Conservation (phyloP, 306 rosid genomes). For the Citrullus colocynthis region DNA sequence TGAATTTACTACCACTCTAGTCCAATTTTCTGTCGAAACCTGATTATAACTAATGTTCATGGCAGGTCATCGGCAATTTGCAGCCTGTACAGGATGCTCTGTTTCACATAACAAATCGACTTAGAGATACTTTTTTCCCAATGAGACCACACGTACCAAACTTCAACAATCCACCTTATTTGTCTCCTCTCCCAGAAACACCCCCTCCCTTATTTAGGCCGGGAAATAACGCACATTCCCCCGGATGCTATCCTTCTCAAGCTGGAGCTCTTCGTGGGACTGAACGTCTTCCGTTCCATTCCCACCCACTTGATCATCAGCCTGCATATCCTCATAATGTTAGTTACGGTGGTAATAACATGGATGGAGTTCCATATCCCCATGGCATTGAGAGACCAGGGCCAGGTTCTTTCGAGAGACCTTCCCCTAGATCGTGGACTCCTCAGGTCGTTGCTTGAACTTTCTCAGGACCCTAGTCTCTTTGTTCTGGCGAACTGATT, state of each 20-base stretch:
- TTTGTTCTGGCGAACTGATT: background rate
- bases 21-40: background rate
- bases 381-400: slow-evolving; percentile 37
- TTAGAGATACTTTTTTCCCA: slow-evolving; percentile 71
- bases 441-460: slow-evolving; percentile 19
- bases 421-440: slow-evolving; percentile 72
- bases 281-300: slow-evolving; percentile 42
- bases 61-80: slow-evolving; percentile 56
- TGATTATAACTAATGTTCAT: slow-evolving; percentile 8
- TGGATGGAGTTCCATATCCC: slow-evolving; percentile 56
- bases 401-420: slow-evolving; percentile 35
- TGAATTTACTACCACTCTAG: background rate
- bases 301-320: slow-evolving; percentile 44
- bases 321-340: slow-evolving; percentile 38
- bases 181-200: slow-evolving; percentile 51
- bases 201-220: slow-evolving; percentile 64
- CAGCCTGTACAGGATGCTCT: slow-evolving; percentile 83
- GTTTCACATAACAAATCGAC: slow-evolving; percentile 68
- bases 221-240: slow-evolving; percentile 47
- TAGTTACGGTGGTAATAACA: slow-evolving; percentile 35
- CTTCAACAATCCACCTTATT: slow-evolving; percentile 35
- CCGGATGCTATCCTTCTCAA: slow-evolving; percentile 50
- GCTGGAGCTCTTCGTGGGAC: slow-evolving; percentile 50
- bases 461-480: slow-evolving; percentile 1
- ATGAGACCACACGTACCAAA: slow-evolving; percentile 46